Evolutionary conservation across 78 protist species (phyloP), one percentile per base, ranked within the genome.

Genomic region (Goniomonas avonlea): DNA sequence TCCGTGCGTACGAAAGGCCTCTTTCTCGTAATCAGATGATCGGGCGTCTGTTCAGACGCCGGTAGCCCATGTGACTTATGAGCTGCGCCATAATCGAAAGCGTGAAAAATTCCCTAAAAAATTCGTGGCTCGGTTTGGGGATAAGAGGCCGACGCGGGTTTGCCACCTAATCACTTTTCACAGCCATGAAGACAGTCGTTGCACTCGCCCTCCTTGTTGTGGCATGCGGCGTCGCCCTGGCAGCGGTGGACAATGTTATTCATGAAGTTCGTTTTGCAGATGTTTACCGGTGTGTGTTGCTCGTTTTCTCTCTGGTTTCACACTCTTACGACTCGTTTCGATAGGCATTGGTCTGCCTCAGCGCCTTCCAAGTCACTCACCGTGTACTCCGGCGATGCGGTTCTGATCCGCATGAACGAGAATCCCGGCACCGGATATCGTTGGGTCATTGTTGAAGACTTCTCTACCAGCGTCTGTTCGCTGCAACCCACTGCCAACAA

Each of bases 371-470:
- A 23, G 9, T 56, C 65, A 9, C 23, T 56, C 65, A 29, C 23
- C 34, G 65, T 56, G 32, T 29, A 56, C 34, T 29, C 65, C 9
- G 65, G 65, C 34, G 65, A 56, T 23, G 29, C 29, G 65, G 29
- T 56, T 34, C 65, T 56, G n/a, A 56, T 56, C 65, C 65, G 65
- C 65, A 56, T 56, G 65, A 56, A 56, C 34, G 65, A 56, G 65
- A 56, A 56, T 23, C 65, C 65, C 65, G 65, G 65, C 65, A 56
- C 65, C 23, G 65, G 65, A 23, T 56, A 56, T 34, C 25, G 65
- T 9, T 56, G 65, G 65, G 38, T 29, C 38, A 29, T 56, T 11
- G 65, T 56, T 11, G 65, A 56, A 11, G 65, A 34, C 25, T 56
- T 56, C 65, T 29, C 23, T 34, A 29, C 23, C 38, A 27, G 37